Evolutionary conservation across 441 rosid species (phyloP).

Genomic region (Hura crepitans): DNA sequence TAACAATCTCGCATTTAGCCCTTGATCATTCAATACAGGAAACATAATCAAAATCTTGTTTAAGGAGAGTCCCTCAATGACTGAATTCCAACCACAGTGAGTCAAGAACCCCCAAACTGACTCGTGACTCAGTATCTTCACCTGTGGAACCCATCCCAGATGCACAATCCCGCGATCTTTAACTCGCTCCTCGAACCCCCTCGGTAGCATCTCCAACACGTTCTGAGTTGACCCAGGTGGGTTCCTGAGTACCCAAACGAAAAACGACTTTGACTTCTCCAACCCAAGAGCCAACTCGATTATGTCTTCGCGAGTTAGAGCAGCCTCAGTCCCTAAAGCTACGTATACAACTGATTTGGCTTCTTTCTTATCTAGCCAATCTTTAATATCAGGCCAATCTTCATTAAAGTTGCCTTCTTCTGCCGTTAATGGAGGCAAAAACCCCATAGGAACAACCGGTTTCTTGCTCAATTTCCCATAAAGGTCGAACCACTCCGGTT

Average conservation of each 20-base stretch:
- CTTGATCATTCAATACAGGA: constrained; percentile 53
- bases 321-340: constrained; percentile 54
- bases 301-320: constrained; percentile 38
- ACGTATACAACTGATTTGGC: constrained; percentile 51
- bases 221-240: constrained; percentile 28
- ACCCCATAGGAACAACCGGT: constrained; percentile 51
- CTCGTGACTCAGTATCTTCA: constrained; percentile 53
- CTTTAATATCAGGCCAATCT: constrained; percentile 31
- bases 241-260: constrained; percentile 56
- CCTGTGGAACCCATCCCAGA: constrained; percentile 55
- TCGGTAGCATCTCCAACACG: constrained; percentile 21
- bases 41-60: constrained; percentile 41
- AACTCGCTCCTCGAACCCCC: constrained; percentile 23
- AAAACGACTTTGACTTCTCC: constrained; percentile 47
- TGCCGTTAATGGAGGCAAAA: constrained; percentile 42
- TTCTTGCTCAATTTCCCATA: constrained; percentile 33
- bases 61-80: constrained; percentile 38
- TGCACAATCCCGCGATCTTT: constrained; percentile 25
- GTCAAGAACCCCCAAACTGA: constrained; percentile 66
- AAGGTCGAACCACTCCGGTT: constrained; percentile 58
- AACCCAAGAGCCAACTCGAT: constrained; percentile 50
- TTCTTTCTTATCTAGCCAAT: constrained; percentile 48
- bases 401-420: constrained; percentile 5
- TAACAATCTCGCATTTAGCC: constrained; percentile 55
- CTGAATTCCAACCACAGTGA: constrained; percentile 70